phyloP scores from a whole-genome alignment of 2,329 filamentous ascomycete species.

The Fusarium hainanense region DNA sequence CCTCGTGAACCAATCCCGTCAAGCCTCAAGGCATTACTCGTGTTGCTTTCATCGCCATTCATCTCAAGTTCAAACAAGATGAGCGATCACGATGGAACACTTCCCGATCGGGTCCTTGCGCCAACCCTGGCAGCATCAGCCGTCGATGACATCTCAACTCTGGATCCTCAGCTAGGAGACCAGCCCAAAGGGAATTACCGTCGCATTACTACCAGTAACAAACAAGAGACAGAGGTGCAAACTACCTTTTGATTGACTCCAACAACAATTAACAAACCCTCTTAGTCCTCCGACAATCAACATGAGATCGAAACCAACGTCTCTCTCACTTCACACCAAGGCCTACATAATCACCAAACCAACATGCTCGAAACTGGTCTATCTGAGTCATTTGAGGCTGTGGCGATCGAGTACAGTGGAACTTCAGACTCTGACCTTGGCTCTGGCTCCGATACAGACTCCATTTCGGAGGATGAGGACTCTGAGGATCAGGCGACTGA shows the following conservation, averaged over 20 bases:
- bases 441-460: slow-evolving; percentile 36
- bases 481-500: slow-evolving; percentile 38
- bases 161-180: neutral
- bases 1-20: neutral
- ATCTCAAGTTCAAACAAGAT: neutral
- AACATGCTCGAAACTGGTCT: neutral
- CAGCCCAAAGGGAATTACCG: neutral
- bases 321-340: neutral
- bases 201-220: neutral
- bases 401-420: slow-evolving; percentile 22
- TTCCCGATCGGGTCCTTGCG: neutral
- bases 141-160: slow-evolving; percentile 6
- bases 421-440: slow-evolving; percentile 40
- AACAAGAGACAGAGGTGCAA: slow-evolving; percentile 12
- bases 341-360: slow-evolving; percentile 9
- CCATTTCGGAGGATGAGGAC: slow-evolving; percentile 38
- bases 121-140: neutral
- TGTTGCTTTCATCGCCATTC: neutral
- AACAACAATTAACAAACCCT: neutral
- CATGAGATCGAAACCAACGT: neutral
- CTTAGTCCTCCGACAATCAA: neutral
- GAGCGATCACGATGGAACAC: neutral
- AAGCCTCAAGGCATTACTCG: neutral
- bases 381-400: slow-evolving; percentile 5
- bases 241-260: neutral